A percentile compares a stretch with the other conserved stretches of the same genome.
phyloP scores from a whole-genome alignment of 179 eudicot species.

The Actinidia polygama region DNA sequence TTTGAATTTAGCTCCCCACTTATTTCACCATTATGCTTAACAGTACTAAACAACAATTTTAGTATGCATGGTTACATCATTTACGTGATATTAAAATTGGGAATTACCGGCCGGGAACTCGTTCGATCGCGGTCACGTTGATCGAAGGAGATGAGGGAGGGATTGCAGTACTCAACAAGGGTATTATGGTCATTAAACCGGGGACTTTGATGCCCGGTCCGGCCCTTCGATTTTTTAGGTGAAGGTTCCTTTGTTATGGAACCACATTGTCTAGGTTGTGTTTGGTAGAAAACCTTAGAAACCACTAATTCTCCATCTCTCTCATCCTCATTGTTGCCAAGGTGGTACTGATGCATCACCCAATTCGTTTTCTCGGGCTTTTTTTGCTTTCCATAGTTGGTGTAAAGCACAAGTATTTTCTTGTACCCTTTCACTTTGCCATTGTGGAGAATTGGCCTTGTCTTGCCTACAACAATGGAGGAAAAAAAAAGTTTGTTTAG shows the following conservation, averaged over 20 bases:
- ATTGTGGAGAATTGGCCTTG: constrained; percentile 46
- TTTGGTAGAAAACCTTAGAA: constrained; percentile 76
- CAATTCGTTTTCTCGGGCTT: constrained; percentile 80
- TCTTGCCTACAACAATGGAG: too few species aligned
- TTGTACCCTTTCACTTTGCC: constrained; percentile 58
- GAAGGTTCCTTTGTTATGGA: constrained; percentile 12
- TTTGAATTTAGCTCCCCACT: not conserved
- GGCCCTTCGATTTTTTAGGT: not conserved
- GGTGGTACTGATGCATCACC: constrained; percentile 88
- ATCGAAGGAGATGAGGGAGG: constrained; percentile 32
- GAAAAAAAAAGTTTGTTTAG: too few species aligned
- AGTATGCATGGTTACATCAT: too few species aligned
- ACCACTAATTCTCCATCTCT: constrained; percentile 73
- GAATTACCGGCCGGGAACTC: constrained; percentile 12
- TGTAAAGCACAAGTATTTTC: constrained; percentile 77
- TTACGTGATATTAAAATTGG: constrained; percentile 30
- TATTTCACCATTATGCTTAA: too few species aligned
- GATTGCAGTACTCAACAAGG: constrained; percentile 35
- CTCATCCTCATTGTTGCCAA: constrained; percentile 69
- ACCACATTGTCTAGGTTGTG: constrained; percentile 68
- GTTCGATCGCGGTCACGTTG: constrained; percentile 23
- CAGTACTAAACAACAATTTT: too few species aligned
- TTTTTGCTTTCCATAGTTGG: constrained; percentile 62
- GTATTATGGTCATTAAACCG: not conserved
- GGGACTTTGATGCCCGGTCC: not conserved